Evolutionary conservation across 441 rosid species (phyloP), one percentile per base, ranked within the genome.

Genomic region (Geranium incanum): DNA sequence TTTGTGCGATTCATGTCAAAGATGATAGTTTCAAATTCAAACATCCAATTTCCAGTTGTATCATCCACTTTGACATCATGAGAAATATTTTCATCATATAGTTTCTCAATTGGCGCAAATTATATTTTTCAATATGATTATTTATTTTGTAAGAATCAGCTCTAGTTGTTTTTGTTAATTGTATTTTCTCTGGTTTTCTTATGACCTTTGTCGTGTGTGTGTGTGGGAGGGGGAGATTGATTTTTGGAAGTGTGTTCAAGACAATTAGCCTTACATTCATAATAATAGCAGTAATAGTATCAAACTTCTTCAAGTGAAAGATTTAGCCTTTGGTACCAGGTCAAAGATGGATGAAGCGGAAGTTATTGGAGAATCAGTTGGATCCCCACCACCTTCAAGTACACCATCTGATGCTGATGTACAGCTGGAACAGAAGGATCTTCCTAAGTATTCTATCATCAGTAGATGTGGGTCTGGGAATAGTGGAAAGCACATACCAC

Each of bases 391-490:
- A 16, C 74, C 78, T 69, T 68, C 80, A 6, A 68, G 28, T 19
- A 3, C 69, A 62, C 81, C 85, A 45, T 65, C 77, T 36, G 62
- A 63, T 76, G 67, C 77, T 36, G 62, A 63, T 76, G 67, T 59
- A 67, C 70, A 81, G 68, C 74, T 84, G 55, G 85, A 84, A 43
- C 52, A 38, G 60, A 69, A 36, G 33, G 76, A 67, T 71, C 43
- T 66, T 77, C 86, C 82, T 57, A 86, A 84, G 72, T 77, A 76
- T 79, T 81, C 85, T 64, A 71, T 90, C 72, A 73, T 80, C 50
- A 72, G 78, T 19, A 85, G 99, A 71, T 69, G 4, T 55, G 91
- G 88, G 37, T 72, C 76, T 78, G 97, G 97, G 70, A 79, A 60
- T 2, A 52, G 70, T 45, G 99, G 99, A 9, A 71, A 64, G 36